Base-by-base conservation (phyloP, 495 filamentous ascomycete genomes). In the Penicillium riverlandense region DNA sequence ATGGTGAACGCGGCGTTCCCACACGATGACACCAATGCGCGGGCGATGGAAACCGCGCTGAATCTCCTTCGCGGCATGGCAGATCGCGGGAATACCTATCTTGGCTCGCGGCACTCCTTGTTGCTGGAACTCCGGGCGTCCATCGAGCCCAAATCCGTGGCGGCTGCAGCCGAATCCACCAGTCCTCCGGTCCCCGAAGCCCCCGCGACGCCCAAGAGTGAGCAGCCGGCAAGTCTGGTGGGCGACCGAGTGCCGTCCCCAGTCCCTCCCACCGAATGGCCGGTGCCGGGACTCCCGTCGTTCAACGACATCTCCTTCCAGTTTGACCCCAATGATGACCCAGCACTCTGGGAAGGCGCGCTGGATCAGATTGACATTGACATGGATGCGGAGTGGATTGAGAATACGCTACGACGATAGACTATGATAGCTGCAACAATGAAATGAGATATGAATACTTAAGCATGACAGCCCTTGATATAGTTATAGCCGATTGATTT, bases 1-100 rank as follows among this genome's bases (percentile, higher is more conserved):
- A 71, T 76, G 70, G 67, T 72, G 7, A 72, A 72, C 52, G 65
- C 63, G 2, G 70, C 67, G 8, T 74, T 75, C 35, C 72, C 70
- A 2, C 41, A 54, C 22, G 62, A 66, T 29, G 60, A 63, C 35
- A 49, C 51, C 6, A 74, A 62, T 45, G 58, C 53, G 3, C 46
- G 53, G 4, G 54, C 64, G 7, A 74, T 75, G 72, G 63, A 68
- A 28, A 62, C 54, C 2, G 67, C 66, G 2, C 47, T 75, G 29
- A 58, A 48, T 12, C 52, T 75, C 13, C 63, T 75, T 9, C 57
- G 61, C 2, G 56, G 55, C 13, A 73, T 75, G 72, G 70, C 66
- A 13, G 62, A 74, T 46, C 62, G 67, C 4, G 72, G 72, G 0
- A 75, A 75, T 45, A 61, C 61, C 11, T 67, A 74, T 31, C 55